Evolutionary conservation across 164 flowering plant genomes (phyloP), one percentile per base, ranked within the genome.

Genomic region (Nymphaea colorata): DNA sequence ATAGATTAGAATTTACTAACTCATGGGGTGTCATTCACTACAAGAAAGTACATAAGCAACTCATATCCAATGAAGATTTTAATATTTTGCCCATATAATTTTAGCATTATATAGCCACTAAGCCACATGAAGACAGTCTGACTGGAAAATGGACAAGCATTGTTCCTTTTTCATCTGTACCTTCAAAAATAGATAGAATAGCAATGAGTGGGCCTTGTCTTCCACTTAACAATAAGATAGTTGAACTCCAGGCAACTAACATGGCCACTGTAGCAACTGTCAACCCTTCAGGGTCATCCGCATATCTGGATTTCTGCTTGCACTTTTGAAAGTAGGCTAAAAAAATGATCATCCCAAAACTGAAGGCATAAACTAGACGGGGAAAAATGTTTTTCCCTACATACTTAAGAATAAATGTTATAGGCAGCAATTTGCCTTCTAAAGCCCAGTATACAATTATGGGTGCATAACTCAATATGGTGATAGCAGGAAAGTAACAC

Each of bases 131-230:
- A 47, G 11, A 47, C 55, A 47, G 55, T 6, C 7, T 47, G 55
- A 47, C 55, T 47, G 55, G 0, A 25, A 47, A 47, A 47, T 12
- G 12, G 12, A 47, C 55, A 47, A 47, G 12, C 3, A 47, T 47
- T 7, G 55, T 7, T 2, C 7, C 55, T 6, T 47, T 12, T 47
- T 47, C 12, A 47, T 47, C 0, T 47, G 63, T 78, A 93, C 98
- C 97, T 85, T 84, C 93, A 68, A 82, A 59, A 18, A 88, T 42
- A 57, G 81, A 78, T 73, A 84, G 78, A 53, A 95, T 70, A 67
- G 84, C 90, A 75, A 85, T 66, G 76, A 80, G 62, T 36, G 97
- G 75, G 42, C 99, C 99, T 79, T 92, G 98, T 74, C 87, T 84
- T 68, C 99, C 99, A 44, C 86, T 78, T 42, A 95, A 69, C 64